Evolutionary conservation across 768 basidiomycete genomes (phyloP).

Genomic region (Lyophyllum shimeji): DNA sequence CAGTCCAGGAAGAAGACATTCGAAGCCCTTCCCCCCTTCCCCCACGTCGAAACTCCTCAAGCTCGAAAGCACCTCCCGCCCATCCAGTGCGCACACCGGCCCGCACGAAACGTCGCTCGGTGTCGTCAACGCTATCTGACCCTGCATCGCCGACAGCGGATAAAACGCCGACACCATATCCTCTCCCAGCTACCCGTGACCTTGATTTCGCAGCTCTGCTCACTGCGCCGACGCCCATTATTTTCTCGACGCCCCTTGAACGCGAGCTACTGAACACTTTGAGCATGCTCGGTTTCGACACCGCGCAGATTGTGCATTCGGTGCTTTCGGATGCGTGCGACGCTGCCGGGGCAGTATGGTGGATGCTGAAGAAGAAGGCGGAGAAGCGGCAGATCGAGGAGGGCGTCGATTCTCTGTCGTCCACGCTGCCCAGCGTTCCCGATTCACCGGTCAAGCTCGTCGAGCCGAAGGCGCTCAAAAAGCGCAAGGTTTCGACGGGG

Average conservation of each 20-base stretch:
- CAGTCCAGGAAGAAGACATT: slow-evolving; percentile 53
- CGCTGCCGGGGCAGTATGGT: slow-evolving; percentile 89
- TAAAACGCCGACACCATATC: slow-evolving; percentile 37
- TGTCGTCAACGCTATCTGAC: slow-evolving; percentile 83
- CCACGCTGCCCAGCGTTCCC: slow-evolving; percentile 4
- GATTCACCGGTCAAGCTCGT: slow-evolving; percentile 9
- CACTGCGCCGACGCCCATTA: slow-evolving; percentile 65
- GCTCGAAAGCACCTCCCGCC: slow-evolving; percentile 49
- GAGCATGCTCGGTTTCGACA: slow-evolving; percentile 82
- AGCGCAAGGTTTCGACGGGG: slow-evolving; percentile 31
- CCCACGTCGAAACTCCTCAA: slow-evolving; percentile 26
- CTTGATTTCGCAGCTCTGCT: slow-evolving; percentile 65
- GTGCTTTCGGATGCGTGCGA: slow-evolving; percentile 93
- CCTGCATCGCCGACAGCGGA: slow-evolving; percentile 50
- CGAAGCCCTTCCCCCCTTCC: slow-evolving; percentile 26
- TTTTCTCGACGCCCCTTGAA: slow-evolving; percentile 86
- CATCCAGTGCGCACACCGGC: slow-evolving; percentile 85
- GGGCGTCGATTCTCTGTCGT: slow-evolving; percentile 11
- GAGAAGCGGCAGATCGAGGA: slow-evolving; percentile 53
- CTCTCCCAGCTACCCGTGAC: slow-evolving; percentile 39
- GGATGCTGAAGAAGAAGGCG: slow-evolving; percentile 87
- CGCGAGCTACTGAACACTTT: slow-evolving; percentile 76
- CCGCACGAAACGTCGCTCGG: slow-evolving; percentile 92
- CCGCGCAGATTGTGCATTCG: slow-evolving; percentile 92
- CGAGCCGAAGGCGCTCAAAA: slow-evolving; percentile 27